Percentiles rank a stretch among this genome's conserved stretches.
Conservation (phyloP, 257 asterid species). For the Solanum tacnaense region DNA sequence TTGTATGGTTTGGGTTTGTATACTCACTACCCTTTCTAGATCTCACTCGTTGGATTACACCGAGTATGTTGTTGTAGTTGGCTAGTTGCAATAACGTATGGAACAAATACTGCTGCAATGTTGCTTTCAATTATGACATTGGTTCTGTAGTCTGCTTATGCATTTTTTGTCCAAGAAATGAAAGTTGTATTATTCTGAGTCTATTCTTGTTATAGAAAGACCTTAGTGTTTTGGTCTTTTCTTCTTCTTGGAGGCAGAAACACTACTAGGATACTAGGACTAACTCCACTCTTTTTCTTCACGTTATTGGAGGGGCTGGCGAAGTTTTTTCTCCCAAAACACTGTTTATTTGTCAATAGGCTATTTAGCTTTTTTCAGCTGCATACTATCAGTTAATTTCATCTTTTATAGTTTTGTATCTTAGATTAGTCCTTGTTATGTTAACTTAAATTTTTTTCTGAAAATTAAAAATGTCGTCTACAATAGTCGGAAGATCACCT, state of each 20-base stretch:
- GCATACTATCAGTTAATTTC: no score
- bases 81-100: background rate
- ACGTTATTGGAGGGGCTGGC: no score
- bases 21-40: background rate
- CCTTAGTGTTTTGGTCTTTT: background rate
- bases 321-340: no score
- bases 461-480: no score
- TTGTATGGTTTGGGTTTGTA: background rate
- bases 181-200: slow-evolving; percentile 10
- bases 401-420: no score
- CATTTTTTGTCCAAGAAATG: background rate
- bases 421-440: no score
- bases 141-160: background rate
- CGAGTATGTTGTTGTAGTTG: background rate
- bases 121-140: slow-evolving; percentile 11
- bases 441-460: no score
- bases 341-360: no score
- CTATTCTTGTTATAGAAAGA: background rate
- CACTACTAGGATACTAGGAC: slow-evolving; percentile 54
- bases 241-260: slow-evolving; percentile 68
- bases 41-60: background rate
- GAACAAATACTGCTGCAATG: slow-evolving; percentile 11
- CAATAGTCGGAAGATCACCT: no score
- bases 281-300: no score
- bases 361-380: no score